Conservation (phyloP, 768 basidiomycete genomes). For the Termitomyces sp. region DNA sequence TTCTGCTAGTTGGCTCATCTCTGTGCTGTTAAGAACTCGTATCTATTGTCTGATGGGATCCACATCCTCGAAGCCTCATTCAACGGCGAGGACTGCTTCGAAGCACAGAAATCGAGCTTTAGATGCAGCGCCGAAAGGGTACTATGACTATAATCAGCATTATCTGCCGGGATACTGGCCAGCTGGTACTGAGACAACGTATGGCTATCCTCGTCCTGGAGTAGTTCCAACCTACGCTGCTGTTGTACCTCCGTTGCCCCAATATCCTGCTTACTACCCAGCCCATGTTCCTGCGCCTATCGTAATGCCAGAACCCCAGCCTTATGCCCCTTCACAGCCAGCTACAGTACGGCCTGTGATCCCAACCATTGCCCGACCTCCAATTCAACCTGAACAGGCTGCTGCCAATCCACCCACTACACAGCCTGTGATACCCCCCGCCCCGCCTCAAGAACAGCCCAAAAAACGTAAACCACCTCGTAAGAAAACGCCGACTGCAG, state of each 20-base stretch:
- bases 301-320: constrained; percentile 9
- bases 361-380: not conserved
- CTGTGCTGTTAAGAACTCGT: no score
- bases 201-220: constrained; percentile 3
- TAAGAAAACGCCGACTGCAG: not conserved
- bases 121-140: not conserved
- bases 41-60: constrained; percentile 7
- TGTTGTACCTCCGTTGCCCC: not conserved
- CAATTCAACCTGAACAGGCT: not conserved
- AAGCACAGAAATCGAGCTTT: constrained; percentile 1
- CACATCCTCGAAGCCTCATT: constrained; percentile 3
- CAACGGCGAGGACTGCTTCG: not conserved
- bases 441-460: not conserved
- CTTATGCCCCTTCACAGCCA: not conserved
- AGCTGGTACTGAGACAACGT: not conserved
- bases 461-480: constrained; percentile 2
- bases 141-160: constrained; percentile 1
- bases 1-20: no score
- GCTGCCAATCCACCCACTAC: not conserved
- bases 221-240: not conserved
- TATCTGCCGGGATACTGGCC: constrained; percentile 4
- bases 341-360: not conserved
- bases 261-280: constrained; percentile 4
- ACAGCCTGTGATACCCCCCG: not conserved
- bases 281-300: not conserved